phyloP scores from a whole-genome alignment of 2,329 filamentous ascomycete species.

The Cladosporium phlei region DNA sequence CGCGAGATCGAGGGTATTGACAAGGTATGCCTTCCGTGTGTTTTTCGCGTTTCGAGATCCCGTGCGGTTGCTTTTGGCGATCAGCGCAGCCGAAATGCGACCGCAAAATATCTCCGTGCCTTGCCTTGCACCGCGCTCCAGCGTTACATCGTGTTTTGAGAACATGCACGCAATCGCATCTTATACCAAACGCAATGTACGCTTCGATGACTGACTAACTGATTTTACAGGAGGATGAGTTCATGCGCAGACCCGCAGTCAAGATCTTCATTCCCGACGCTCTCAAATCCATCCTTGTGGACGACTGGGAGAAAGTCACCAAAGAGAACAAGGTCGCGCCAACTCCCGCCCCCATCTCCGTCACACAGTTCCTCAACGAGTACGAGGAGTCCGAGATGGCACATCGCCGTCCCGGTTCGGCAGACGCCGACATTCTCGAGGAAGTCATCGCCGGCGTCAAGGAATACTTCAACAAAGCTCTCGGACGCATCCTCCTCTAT shows the following conservation, averaged over 20 bases:
- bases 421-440: constrained; percentile 78
- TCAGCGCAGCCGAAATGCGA: too few relatives aligned
- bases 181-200: background rate
- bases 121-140: too few relatives aligned
- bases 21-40: constrained; percentile 50
- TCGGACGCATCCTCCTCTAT: constrained; percentile 87
- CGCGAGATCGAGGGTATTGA: constrained; percentile 75
- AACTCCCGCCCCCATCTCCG: constrained; percentile 71
- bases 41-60: background rate
- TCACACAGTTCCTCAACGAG: constrained; percentile 72
- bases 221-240: constrained; percentile 71
- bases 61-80: too few relatives aligned
- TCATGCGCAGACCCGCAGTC: constrained; percentile 77
- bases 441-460: constrained; percentile 81
- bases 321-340: constrained; percentile 89
- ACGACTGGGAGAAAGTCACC: constrained; percentile 98
- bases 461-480: constrained; percentile 88
- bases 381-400: constrained; percentile 75
- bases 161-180: background rate
- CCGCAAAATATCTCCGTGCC: too few relatives aligned
- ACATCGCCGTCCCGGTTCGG: constrained; percentile 60
- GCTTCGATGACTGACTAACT: background rate
- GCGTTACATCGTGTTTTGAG: too few relatives aligned
- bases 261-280: constrained; percentile 82
- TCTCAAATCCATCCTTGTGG: constrained; percentile 86